These are phyloP conservation scores for Acanthamoeba healyi DNA, from an alignment of 208 protist species.

Conservation along the genomic window DNA sequence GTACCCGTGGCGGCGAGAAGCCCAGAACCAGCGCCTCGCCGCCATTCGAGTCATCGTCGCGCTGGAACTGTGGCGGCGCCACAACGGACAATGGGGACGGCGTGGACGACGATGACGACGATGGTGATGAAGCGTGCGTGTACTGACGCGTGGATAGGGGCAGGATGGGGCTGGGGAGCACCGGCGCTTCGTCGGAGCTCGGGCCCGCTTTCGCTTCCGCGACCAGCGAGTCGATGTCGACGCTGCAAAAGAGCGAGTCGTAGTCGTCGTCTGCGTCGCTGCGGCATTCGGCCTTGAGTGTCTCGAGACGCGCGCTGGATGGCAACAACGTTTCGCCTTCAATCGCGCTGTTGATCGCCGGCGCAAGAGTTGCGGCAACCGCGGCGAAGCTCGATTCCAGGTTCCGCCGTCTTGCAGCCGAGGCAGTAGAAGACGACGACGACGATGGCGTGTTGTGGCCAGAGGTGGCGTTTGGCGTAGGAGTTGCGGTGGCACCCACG, in stretches of 20 bases:
- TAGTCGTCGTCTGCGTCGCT: background rate
- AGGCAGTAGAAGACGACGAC: no score
- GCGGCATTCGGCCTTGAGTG: background rate
- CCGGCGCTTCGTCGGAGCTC: background rate
- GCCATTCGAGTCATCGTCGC: background rate
- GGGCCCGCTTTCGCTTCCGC: background rate
- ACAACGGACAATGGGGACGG: background rate
- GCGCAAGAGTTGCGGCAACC: no score
- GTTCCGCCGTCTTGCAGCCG: background rate
- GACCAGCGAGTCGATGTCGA: background rate
- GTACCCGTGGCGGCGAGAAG: background rate
- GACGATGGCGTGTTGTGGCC: no score
- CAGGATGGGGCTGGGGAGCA: background rate
- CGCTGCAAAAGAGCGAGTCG: background rate
- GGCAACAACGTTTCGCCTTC: no score
- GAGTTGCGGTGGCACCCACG: no score
- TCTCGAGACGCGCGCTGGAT: background rate
- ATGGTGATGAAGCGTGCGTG: no score
- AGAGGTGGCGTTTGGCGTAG: no score
- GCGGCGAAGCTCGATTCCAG: background rate
- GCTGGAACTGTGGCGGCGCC: background rate
- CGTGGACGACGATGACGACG: no score
- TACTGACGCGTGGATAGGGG: no score
- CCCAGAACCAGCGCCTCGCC: background rate
- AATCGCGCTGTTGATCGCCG: no score